Evolutionary conservation across 192 early-diverging fungal species (phyloP), one percentile per base, ranked within the genome.

Genomic region (Rhizophagus clarus): DNA sequence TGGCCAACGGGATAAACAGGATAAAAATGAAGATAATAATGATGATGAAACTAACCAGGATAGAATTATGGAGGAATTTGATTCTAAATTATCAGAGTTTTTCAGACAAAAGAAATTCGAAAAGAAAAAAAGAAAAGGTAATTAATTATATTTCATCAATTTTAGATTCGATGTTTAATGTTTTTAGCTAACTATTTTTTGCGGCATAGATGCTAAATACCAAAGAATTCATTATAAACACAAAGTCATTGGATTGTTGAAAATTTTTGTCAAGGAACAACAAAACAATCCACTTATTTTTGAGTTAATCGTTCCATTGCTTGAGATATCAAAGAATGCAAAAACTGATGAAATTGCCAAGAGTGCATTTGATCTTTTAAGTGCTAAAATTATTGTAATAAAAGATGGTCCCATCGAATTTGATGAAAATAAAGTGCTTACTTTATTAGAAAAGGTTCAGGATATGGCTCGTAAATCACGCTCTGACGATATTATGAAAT

Each of bases 271-370:
- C 20, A 40, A 28, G 28, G 20, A 29, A 26, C 71, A 72, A 51
- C 45, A n/a, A 45, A 51, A 29, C 1, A 72, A 72, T 51, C 71
- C 71, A 45, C 71, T 72, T 14, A 72, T 72, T 72, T 72, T 72
- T 28, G 71, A 72, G 9, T 34, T 72, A 28, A 15, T 72, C 1
- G 4, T 72, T 47, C 71, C 71, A 26, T 72, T 72, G 6, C 45
- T 72, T 26, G 45, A 72, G 28, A 24, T 72, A 14, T 11, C 71
- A 22, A 72, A 49, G 42, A 72, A 49, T 51, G 37, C 40, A 11
- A 49, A 72, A 49, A 49, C 40, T 6, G 45, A 72, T 49, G 71
- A 72, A 72, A 49, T 72, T 72, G n/a, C 71, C 12, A 51, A 51
- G 45, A 72, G 71, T 17, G 42, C 24, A 28, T 45, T 22, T 49